Conservation (phyloP, 2,329 filamentous ascomycete genomes). For the Coniochaeta pulveracea region DNA sequence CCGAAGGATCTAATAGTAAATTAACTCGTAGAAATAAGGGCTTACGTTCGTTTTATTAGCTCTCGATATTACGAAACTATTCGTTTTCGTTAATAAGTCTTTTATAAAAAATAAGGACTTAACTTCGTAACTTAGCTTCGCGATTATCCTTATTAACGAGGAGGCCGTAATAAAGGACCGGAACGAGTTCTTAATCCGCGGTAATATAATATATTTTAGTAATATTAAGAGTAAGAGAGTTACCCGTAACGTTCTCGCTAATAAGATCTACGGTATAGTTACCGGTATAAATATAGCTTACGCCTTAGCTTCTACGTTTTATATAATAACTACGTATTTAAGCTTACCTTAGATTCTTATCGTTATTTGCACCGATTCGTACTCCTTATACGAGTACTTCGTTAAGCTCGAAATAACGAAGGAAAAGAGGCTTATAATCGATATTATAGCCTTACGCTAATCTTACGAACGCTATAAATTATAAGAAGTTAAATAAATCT, state of each 20-base stretch:
- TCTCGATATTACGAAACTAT: slow-evolving; percentile 6
- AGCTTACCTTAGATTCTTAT: background rate
- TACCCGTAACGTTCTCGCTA: slow-evolving; percentile 7
- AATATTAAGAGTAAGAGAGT: slow-evolving; percentile 9
- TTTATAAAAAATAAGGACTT: slow-evolving; percentile 12
- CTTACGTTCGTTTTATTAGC: background rate
- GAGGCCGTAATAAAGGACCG: background rate
- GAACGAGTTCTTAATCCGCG: slow-evolving; percentile 5
- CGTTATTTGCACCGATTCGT: too few species aligned
- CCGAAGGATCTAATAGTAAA: background rate
- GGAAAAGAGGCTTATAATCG: background rate
- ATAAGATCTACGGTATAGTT: slow-evolving; percentile 9
- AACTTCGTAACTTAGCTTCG: slow-evolving; percentile 9
- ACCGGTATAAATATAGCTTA: slow-evolving; percentile 7
- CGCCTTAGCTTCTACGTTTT: slow-evolving; percentile 4
- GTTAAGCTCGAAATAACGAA: background rate
- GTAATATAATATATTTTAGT: slow-evolving; percentile 10
- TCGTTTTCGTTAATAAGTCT: slow-evolving; percentile 8
- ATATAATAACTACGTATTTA: background rate
- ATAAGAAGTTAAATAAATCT: background rate
- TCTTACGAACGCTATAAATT: background rate
- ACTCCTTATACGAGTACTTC: background rate
- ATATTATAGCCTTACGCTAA: background rate
- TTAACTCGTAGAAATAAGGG: background rate
- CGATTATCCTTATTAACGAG: slow-evolving; percentile 9